phyloP scores from a whole-genome alignment of 192 early-diverging fungal species.

The Backusella sp. region DNA sequence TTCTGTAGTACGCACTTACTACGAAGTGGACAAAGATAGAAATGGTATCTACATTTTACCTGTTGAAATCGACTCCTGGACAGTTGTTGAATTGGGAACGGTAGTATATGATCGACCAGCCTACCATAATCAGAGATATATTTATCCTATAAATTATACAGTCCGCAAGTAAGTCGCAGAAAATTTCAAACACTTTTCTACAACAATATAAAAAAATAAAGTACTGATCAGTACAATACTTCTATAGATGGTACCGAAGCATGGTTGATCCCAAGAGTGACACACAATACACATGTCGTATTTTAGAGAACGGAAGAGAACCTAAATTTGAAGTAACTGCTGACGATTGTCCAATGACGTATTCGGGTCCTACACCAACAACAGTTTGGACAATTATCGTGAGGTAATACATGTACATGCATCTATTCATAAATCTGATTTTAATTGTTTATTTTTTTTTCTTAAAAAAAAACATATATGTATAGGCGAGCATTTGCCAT shows the following conservation, averaged over 20 bases:
- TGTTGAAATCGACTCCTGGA: conserved; percentile 74
- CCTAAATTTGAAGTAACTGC: conserved; percentile 80
- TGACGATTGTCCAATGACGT: conserved; percentile 63
- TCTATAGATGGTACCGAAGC: conserved; percentile 50
- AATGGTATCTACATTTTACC: conserved; percentile 75
- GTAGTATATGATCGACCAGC: conserved; percentile 73
- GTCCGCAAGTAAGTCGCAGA: conserved; percentile 41
- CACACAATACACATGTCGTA: conserved; percentile 70
- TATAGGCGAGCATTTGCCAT: conserved; percentile 66
- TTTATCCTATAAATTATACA: conserved; percentile 88
- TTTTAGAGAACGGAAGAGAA: conserved; percentile 79
- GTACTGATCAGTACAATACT: not conserved
- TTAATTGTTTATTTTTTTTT: not conserved
- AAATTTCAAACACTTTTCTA: not conserved
- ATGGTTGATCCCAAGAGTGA: conserved; percentile 51
- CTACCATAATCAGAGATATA: conserved; percentile 89
- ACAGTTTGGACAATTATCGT: conserved; percentile 87
- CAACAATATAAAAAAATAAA: not conserved
- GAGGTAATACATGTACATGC: conserved; percentile 24
- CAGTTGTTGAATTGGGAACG: conserved; percentile 66
- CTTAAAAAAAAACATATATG: not conserved
- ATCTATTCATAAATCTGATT: not conserved
- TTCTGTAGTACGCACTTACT: conserved; percentile 30
- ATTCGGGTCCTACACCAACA: conserved; percentile 70
- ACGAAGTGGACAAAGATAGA: conserved; percentile 52